A percentile compares a stretch with the other conserved stretches of the same genome.
phyloP scores from a whole-genome alignment of 345 rosid species.

The Dovyalis caffra region DNA sequence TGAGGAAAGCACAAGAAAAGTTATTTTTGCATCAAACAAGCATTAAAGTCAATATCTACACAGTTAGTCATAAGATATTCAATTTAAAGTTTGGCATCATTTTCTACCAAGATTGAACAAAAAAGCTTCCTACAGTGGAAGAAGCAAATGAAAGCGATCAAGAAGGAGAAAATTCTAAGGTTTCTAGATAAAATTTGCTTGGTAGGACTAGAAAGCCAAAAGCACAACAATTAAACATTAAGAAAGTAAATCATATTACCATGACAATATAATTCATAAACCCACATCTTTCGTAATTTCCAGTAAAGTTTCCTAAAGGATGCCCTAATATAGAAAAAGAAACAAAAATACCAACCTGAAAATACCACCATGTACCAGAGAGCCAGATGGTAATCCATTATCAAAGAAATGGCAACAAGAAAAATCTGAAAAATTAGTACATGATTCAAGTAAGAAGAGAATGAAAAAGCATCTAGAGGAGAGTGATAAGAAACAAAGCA shows the following conservation, averaged over 20 bases:
- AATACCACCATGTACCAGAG: slow-evolving; percentile 61
- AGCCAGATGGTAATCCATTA: slow-evolving; percentile 72
- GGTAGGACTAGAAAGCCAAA: not conserved
- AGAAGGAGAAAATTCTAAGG: not conserved
- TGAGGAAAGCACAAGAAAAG: not conserved
- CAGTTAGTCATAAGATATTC: not conserved
- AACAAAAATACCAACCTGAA: slow-evolving; percentile 62
- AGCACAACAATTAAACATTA: not conserved
- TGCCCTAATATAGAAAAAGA: not conserved
- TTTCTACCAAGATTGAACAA: not conserved
- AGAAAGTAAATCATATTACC: not conserved
- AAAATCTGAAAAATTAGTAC: slow-evolving; percentile 50
- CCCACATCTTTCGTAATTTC: not conserved
- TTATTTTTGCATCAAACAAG: not conserved
- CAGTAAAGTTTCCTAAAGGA: not conserved
- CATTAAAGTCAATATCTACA: not conserved
- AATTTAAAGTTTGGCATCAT: not conserved
- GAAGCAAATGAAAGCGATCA: not conserved
- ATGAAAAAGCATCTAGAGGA: not conserved
- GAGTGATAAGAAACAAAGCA: not conserved
- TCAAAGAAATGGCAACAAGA: slow-evolving; percentile 55
- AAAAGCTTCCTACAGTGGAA: not conserved
- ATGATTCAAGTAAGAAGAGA: slow-evolving; percentile 16
- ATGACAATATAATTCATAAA: not conserved
- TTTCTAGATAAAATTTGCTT: not conserved